Evolutionary conservation across 306 rosid genomes (phyloP).

Genomic region (Vicia faba): DNA sequence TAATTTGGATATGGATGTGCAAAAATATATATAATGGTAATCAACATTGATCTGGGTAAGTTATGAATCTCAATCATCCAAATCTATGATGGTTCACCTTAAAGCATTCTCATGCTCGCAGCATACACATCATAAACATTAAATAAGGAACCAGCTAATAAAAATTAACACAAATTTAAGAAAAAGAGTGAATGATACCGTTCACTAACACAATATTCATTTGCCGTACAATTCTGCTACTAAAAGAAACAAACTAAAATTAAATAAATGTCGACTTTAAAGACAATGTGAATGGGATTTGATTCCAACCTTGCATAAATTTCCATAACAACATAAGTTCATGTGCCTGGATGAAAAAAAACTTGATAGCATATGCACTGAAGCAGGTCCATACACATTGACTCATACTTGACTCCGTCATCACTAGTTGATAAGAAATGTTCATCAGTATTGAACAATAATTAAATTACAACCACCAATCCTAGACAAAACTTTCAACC

Average conservation of each 20-base stretch:
- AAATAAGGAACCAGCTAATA: not conserved
- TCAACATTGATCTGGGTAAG: not conserved
- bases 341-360: conserved; percentile 49
- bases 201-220: conserved; percentile 12
- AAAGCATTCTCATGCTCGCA: not conserved
- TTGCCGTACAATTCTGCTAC: conserved; percentile 2
- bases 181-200: not conserved
- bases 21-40: no score
- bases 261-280: conserved; percentile 33
- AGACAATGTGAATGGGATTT: conserved; percentile 26
- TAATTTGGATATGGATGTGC: no score
- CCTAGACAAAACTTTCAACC: conserved; percentile 4
- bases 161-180: conserved; percentile 7
- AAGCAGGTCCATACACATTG: conserved; percentile 72
- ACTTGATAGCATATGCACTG: conserved; percentile 66
- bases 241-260: conserved; percentile 8
- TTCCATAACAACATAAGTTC: conserved; percentile 46
- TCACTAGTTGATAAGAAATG: conserved; percentile 52
- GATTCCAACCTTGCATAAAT: conserved; percentile 30
- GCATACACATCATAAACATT: not conserved
- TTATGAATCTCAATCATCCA: not conserved
- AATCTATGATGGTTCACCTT: not conserved
- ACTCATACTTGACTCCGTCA: conserved; percentile 63
- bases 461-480: not conserved
- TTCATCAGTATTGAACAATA: conserved; percentile 19